phyloP scores from a whole-genome alignment of 2,329 filamentous ascomycete genomes.

The Beauveria asiatica region DNA sequence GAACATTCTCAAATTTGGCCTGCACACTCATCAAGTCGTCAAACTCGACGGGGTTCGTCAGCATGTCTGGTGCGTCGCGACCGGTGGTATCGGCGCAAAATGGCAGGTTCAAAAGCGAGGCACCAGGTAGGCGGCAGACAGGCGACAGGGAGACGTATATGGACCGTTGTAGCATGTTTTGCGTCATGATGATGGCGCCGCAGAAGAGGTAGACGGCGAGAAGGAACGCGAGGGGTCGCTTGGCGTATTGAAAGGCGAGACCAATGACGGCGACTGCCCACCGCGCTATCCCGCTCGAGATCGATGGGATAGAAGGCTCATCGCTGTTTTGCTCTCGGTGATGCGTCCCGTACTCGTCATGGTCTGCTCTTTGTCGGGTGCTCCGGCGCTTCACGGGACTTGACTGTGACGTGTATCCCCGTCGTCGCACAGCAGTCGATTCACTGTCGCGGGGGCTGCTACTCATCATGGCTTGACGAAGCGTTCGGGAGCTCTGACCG shows the following conservation, averaged over 20 bases:
- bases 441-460: conserved; percentile 17
- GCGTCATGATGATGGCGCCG: conserved; percentile 48
- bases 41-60: conserved; percentile 48
- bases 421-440: conserved; percentile 21
- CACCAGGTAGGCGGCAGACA: conserved; percentile 61
- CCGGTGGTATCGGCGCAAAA: conserved; percentile 43
- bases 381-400: conserved; percentile 20
- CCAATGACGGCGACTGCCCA: conserved; percentile 50
- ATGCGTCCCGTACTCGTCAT: conserved; percentile 13
- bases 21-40: conserved; percentile 68
- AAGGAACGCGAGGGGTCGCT: conserved; percentile 54
- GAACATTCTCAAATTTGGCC: conserved; percentile 65
- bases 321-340: background rate
- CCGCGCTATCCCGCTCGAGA: conserved; percentile 30
- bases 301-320: conserved; percentile 27
- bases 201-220: conserved; percentile 54
- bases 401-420: conserved; percentile 13
- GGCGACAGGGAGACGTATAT: conserved; percentile 56
- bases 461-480: conserved; percentile 20
- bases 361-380: conserved; percentile 12
- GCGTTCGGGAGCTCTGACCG: conserved; percentile 25
- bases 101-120: conserved; percentile 50
- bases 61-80: conserved; percentile 16
- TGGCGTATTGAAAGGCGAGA: conserved; percentile 52
- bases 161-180: conserved; percentile 54